phyloP scores from a whole-genome alignment of 352 stramenopile genomes.

The Elongisporangium anandrum region DNA sequence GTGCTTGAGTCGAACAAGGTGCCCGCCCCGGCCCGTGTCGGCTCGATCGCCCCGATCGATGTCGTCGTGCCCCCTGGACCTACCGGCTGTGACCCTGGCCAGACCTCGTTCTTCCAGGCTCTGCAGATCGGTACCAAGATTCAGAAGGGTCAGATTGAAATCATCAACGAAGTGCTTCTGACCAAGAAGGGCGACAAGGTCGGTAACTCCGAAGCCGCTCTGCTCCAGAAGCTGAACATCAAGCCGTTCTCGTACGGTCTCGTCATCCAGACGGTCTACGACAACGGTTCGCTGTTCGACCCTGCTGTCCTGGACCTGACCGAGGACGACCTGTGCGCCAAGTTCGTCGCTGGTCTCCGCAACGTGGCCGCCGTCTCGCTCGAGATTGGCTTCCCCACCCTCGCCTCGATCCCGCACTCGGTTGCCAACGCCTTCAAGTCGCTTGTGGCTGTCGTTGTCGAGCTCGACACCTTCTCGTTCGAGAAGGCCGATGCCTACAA shows the following conservation, averaged over 20 bases:
- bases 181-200: slow-evolving; percentile 97
- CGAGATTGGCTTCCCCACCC: slow-evolving; percentile 94
- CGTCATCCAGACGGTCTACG: slow-evolving; percentile 95
- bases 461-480: slow-evolving; percentile 97
- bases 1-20: slow-evolving; percentile 88
- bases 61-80: slow-evolving; percentile 96
- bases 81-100: slow-evolving; percentile 98
- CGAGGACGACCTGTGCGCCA: slow-evolving; percentile 94
- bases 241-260: slow-evolving; percentile 99
- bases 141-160: slow-evolving; percentile 99
- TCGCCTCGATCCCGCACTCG: slow-evolving; percentile 98
- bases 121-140: slow-evolving; percentile 99
- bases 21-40: slow-evolving; percentile 96
- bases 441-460: slow-evolving; percentile 94
- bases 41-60: slow-evolving; percentile 93
- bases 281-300: slow-evolving; percentile 99
- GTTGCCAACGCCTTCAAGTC: slow-evolving; percentile 99
- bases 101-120: slow-evolving; percentile 99
- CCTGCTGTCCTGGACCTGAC: slow-evolving; percentile 98
- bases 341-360: slow-evolving; percentile 94
- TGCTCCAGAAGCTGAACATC: slow-evolving; percentile 99
- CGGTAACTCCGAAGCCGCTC: slow-evolving; percentile 96
- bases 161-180: slow-evolving; percentile 95
- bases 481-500: slow-evolving; percentile 97
- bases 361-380: slow-evolving; percentile 95